Evolutionary conservation across 768 basidiomycete genomes (phyloP).

Genomic region (Mycena floridula): DNA sequence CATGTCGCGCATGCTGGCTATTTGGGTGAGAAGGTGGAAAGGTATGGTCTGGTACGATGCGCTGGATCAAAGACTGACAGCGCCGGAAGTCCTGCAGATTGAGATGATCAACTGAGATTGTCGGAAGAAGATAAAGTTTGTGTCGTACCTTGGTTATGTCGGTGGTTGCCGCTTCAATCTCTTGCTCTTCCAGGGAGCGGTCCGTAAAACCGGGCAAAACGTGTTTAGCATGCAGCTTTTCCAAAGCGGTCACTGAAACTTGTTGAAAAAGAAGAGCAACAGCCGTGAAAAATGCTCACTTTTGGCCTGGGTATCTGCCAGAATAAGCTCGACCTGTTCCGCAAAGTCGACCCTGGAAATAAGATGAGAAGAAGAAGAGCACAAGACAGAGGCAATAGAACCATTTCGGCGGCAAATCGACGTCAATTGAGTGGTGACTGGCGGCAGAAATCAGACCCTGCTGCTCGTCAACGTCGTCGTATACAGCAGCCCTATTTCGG

Average conservation of each 20-base stretch:
- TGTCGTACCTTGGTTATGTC: constrained; percentile 80
- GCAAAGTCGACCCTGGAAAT: constrained; percentile 80
- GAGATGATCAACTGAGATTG: constrained; percentile 9
- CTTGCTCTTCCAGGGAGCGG: constrained; percentile 87
- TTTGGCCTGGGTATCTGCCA: constrained; percentile 64
- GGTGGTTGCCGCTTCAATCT: constrained; percentile 81
- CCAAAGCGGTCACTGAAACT: constrained; percentile 71
- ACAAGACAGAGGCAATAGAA: constrained; percentile 26
- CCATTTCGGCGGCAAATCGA: constrained; percentile 87
- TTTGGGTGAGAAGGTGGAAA: constrained; percentile 54
- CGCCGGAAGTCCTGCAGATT: constrained; percentile 56
- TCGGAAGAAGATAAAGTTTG: constrained; percentile 35
- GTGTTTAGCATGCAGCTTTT: constrained; percentile 95
- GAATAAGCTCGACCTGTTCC: constrained; percentile 80
- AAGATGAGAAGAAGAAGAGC: constrained; percentile 13
- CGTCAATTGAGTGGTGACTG: constrained; percentile 39
- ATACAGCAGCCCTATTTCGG: constrained; percentile 35
- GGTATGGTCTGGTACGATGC: constrained; percentile 57
- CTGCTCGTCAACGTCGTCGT: constrained; percentile 51
- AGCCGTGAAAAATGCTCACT: constrained; percentile 44
- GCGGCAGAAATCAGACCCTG: constrained; percentile 50
- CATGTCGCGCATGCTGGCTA: constrained; percentile 34
- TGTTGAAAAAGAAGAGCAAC: constrained; percentile 11
- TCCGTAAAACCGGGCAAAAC: constrained; percentile 95
- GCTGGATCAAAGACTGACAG: constrained; percentile 64